Base-by-base conservation (phyloP, 306 rosid species). In the Ziziphus jujuba region DNA sequence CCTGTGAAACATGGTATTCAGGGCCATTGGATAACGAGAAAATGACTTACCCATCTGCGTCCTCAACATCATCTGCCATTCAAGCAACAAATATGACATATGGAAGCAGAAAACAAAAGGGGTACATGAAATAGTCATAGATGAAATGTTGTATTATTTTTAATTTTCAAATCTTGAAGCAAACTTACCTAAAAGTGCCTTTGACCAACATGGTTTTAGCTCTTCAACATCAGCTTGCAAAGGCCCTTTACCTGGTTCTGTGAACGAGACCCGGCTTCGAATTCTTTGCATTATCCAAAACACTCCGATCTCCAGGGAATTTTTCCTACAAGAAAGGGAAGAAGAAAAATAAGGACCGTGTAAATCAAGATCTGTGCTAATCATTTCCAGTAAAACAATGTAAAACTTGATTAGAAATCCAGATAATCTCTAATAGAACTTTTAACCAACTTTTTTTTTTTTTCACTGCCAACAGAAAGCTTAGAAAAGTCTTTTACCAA, bases 1-100 rank as follows among this genome's bases (percentile, higher is more conserved):
- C n/a, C 99, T 93, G 99, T 15, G 96, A 90, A 69, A 93, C 89
- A 74, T 93, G 97, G 79, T 90, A 93, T 79, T 90, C 98, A 0
- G 98, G 97, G 43, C 98, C 98, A 66, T 84, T 91, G 25, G 98
- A 90, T 66, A 93, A 80, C 1, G 98, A 90, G 79, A 93, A 87
- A 60, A 81, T 84, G 81, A 93, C 90, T 71, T 75, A 90, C 1
- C 99, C 99, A 20, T 84, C 90, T 22, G 93, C 85, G 81, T 79
- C 84, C 75, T 83, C 90, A 16, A 75, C 91, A 53, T 80, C 87
- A 2, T 85, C 99, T 88, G 89, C 74, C n/a, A 81, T 23, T 44
- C 75, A 71, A 70, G 55, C 38, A 52, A 71, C 34, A 76, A 48
- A 57, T 34, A 47, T 43, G 58, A 67, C 10, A n/a, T n/a, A 45